Evolutionary conservation across 1,284 basidiomycete species (phyloP).

Genomic region (Ustilago vetiveriae): DNA sequence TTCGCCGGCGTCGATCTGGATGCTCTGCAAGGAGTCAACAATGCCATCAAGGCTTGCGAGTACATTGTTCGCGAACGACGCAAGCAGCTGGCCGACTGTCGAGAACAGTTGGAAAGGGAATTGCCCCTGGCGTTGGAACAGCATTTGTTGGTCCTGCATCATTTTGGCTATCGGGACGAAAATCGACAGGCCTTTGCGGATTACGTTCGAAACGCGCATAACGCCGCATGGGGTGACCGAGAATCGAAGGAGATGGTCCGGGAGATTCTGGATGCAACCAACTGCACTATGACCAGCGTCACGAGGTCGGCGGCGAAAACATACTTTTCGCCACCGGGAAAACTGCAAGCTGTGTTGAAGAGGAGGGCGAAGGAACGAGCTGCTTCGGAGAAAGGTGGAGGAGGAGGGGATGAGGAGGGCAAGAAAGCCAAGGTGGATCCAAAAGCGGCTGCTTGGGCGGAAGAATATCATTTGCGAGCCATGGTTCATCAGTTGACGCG

Average conservation of each 20-base stretch:
- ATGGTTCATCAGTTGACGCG: constrained; percentile 51
- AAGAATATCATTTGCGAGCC: constrained; percentile 47
- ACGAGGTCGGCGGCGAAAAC: constrained; percentile 16
- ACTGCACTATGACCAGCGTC: constrained; percentile 37
- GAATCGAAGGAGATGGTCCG: constrained; percentile 76
- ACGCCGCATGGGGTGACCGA: constrained; percentile 73
- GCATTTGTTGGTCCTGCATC: constrained; percentile 72
- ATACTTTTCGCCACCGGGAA: constrained; percentile 21
- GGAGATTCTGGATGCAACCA: constrained; percentile 73
- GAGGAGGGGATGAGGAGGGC: constrained; percentile 25
- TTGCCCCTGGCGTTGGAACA: constrained; percentile 73
- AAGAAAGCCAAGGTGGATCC: constrained; percentile 28
- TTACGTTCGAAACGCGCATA: constrained; percentile 75
- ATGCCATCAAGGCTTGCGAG: constrained; percentile 87
- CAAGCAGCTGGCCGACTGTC: constrained; percentile 81
- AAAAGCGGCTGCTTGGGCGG: constrained; percentile 44
- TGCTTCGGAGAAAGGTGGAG: constrained; percentile 27
- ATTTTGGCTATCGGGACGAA: constrained; percentile 74
- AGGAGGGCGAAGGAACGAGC: constrained; percentile 34
- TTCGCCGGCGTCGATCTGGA: constrained; percentile 46
- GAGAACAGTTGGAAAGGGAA: constrained; percentile 76
- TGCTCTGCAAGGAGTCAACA: constrained; percentile 46
- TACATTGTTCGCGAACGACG: constrained; percentile 85
- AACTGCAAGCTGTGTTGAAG: constrained; percentile 45
- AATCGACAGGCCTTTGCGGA: constrained; percentile 80